These are phyloP conservation scores for Xylariaceae sp. DNA, from an alignment of 2,329 filamentous ascomycete species.

Conservation along the genomic window DNA sequence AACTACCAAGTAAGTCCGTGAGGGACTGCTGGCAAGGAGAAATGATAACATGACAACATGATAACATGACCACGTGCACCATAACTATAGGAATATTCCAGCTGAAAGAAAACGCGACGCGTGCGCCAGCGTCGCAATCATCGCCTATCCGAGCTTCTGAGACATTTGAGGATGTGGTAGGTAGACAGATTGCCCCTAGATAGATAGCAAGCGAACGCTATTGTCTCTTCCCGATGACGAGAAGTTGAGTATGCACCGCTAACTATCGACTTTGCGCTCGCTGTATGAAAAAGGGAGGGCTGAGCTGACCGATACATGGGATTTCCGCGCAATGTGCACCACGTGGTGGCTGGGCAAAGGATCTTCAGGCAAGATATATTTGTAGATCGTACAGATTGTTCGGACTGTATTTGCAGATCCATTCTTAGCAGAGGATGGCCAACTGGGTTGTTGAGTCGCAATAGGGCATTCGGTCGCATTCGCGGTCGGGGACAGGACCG, in stretches of 20 bases:
- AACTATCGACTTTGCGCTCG: neutral
- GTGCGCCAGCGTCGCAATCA: neutral
- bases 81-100: neutral
- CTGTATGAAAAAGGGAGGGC: constrained; percentile 5
- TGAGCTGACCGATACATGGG: constrained; percentile 21
- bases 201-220: neutral
- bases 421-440: constrained; percentile 6
- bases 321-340: neutral
- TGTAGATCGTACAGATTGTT: no score
- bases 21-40: neutral
- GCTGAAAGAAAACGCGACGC: neutral
- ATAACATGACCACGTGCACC: neutral
- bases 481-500: no score
- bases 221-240: neutral
- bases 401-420: constrained; percentile 11
- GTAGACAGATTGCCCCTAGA: neutral
- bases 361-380: constrained; percentile 18
- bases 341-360: constrained; percentile 16
- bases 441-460: no score
- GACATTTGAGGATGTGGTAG: neutral
- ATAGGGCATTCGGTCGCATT: no score
- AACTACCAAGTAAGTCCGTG: neutral
- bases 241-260: neutral
- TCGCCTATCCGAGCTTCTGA: neutral
- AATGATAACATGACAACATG: no score